phyloP scores from a whole-genome alignment of 2,329 filamentous ascomycete species.

The Xylaria sp. region DNA sequence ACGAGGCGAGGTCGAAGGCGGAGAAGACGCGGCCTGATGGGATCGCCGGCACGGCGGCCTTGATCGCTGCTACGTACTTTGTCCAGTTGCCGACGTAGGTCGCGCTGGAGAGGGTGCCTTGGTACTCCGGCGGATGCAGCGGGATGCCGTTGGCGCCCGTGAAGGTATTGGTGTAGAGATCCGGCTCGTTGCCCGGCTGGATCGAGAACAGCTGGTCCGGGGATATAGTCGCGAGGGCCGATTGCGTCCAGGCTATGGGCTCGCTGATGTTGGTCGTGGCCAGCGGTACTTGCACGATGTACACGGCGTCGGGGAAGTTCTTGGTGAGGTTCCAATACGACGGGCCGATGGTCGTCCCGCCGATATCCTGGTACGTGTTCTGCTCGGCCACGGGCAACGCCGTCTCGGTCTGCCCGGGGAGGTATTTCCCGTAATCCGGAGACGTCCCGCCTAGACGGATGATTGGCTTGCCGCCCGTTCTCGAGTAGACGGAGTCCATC shows the following conservation, averaged over 20 bases:
- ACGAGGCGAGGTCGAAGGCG: constrained; percentile 51
- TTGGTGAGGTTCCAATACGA: constrained; percentile 50
- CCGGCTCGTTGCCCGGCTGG: constrained; percentile 52
- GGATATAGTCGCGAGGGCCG: constrained; percentile 48
- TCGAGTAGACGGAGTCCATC: constrained; percentile 49
- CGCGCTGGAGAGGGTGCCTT: constrained; percentile 50
- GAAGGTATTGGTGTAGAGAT: constrained; percentile 49
- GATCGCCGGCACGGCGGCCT: constrained; percentile 42
- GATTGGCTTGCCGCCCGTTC: constrained; percentile 51
- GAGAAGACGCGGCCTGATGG: constrained; percentile 50
- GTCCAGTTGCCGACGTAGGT: constrained; percentile 53
- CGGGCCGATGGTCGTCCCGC: constrained; percentile 51
- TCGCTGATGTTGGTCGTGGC: constrained; percentile 52
- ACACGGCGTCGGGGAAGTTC: constrained; percentile 50
- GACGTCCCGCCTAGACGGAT: constrained; percentile 53
- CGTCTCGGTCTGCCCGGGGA: constrained; percentile 48
- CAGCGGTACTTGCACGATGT: constrained; percentile 52
- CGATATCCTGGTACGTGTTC: constrained; percentile 51
- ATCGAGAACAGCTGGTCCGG: constrained; percentile 52
- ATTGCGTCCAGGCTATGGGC: constrained; percentile 50
- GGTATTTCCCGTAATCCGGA: constrained; percentile 52
- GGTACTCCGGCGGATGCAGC: constrained; percentile 51
- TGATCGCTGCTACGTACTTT: constrained; percentile 49
- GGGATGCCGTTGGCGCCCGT: constrained; percentile 43
- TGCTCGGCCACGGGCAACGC: constrained; percentile 51